A percentile compares a stretch with the other conserved stretches of the same genome.
Conservation (phyloP, 2,329 filamentous ascomycete genomes). For the Phialophora tarda region DNA sequence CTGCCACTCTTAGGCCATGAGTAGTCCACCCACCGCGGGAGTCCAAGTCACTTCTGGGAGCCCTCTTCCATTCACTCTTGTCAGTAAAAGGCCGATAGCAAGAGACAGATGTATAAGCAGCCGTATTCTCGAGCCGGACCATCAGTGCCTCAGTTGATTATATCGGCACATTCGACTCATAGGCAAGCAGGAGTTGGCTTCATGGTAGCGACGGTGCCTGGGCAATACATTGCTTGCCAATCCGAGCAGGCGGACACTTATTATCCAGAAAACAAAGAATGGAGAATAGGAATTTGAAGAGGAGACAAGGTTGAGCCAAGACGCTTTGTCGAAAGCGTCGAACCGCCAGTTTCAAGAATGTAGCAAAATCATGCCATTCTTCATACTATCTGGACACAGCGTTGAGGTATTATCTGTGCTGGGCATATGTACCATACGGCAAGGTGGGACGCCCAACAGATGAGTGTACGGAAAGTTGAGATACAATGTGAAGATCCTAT, state of each 20-base stretch:
- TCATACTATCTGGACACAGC: neutral
- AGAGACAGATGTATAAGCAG: too few relatives aligned
- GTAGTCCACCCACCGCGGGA: neutral
- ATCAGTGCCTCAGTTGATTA: neutral
- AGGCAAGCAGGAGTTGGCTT: neutral
- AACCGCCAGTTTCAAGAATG: neutral
- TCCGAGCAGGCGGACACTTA: neutral
- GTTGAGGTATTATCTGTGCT: neutral
- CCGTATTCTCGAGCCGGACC: neutral
- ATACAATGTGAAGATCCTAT: neutral
- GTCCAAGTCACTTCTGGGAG: too few relatives aligned
- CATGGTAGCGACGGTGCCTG: too few relatives aligned
- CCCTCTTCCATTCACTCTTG: too few relatives aligned
- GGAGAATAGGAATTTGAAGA: neutral
- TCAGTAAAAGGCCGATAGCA: too few relatives aligned
- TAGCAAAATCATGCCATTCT: neutral
- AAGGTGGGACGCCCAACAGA: neutral
- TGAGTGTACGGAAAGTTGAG: neutral
- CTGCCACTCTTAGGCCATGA: neutral
- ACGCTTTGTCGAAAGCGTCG: slow-evolving; percentile 3
- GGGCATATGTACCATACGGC: neutral
- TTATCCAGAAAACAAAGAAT: neutral
- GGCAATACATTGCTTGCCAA: too few relatives aligned
- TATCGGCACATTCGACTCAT: neutral
- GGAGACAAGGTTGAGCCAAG: slow-evolving; percentile 6